phyloP scores from a whole-genome alignment of 192 early-diverging fungal species.

The Pecoramyces ruminantium region DNA sequence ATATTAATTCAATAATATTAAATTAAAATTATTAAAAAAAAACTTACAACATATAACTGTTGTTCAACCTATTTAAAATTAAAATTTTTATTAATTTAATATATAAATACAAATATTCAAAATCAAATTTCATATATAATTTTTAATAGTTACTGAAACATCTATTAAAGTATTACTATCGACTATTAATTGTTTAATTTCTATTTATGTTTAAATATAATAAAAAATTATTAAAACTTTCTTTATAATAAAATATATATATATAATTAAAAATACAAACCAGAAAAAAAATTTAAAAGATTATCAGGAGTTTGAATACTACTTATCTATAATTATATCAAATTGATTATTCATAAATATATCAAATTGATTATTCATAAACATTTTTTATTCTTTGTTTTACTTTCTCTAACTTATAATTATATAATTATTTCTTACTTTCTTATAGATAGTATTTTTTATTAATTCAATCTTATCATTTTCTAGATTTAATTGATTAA shows the following conservation, averaged over 20 bases:
- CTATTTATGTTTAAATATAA: background rate
- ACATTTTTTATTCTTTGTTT: no score
- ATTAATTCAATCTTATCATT: background rate
- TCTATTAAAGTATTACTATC: background rate
- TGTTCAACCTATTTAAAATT: background rate
- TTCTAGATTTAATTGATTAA: background rate
- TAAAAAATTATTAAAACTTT: no score
- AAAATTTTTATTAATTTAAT: no score
- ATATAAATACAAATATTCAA: no score
- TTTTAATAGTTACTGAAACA: background rate
- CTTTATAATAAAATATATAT: no score
- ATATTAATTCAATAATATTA: no score
- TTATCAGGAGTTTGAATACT: background rate
- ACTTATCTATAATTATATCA: background rate
- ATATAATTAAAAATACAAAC: background rate
- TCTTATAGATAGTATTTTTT: background rate
- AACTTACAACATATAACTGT: background rate
- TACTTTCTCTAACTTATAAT: no score
- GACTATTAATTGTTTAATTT: background rate
- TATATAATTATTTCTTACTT: background rate
- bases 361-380: no score
- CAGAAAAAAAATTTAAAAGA: background rate
- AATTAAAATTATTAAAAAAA: no score
- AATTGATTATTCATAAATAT: no score
- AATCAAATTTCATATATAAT: no score